Evolutionary conservation across 73 alveolate species (phyloP), one percentile per base, ranked within the genome.

Genomic region (Paraurostyla sp.): DNA sequence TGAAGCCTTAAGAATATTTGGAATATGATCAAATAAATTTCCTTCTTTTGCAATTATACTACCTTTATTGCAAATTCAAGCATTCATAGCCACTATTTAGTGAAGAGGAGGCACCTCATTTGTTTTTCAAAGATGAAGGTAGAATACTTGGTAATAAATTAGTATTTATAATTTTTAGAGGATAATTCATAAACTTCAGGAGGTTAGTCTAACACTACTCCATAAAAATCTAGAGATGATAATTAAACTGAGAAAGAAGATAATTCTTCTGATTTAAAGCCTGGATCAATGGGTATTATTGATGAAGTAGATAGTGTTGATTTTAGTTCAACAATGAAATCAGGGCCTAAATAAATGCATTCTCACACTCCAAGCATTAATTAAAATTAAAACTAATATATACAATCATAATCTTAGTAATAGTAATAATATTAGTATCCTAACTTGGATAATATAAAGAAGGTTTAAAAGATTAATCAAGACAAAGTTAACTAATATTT

Each of bases 221-320:
- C 86, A 6, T 25, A 73, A 48, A 73, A 71, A 30, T 73, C 65
- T 3, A 48, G 71, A 49, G 71, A 73, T 13, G 52, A 73, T 73
- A 16, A n/a, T n/a, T n/a, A n/a, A n/a, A n/a, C n/a, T n/a, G n/a
- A 48, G 43, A 29, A 6, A 32, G 80, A 62, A 18, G 41, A 58
- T 38, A 36, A 6, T n/a, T 65, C 82, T 23, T 73, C 86, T 16
- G 86, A 27, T 32, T 45, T 43, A 32, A 46, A 57, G 45, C 49
- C 40, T 2, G 33, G 58, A 3, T 41, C 91, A 20, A 81, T 81
- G 91, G 91, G 91, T 7, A 45, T 81, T 49, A 81, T 81, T 6
- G 91, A 81, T 56, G 91, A 81, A 58, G 91, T 56, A 43, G 91
- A 81, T 32, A 58, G 83, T 33, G 83, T 81, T 20, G 91, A 81